A percentile compares a stretch with the other conserved stretches of the same genome.
These are phyloP conservation scores for Dentipellis sp. DNA, from an alignment of 768 basidiomycete species.

Conservation along the genomic window DNA sequence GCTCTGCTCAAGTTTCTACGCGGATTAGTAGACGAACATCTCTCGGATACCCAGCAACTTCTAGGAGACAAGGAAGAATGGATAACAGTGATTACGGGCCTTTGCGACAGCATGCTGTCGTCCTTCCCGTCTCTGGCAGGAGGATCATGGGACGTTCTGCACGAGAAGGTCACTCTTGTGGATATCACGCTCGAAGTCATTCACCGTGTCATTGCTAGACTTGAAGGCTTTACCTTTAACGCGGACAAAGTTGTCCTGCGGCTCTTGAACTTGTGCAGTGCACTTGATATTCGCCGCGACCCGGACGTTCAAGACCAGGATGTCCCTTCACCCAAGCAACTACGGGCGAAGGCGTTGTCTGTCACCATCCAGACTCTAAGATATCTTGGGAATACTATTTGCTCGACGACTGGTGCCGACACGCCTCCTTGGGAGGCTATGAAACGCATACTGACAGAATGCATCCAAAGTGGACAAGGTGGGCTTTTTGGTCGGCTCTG, in stretches of 20 bases:
- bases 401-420: conserved; percentile 21
- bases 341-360: conserved; percentile 39
- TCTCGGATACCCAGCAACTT: conserved; percentile 4
- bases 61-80: conserved; percentile 31
- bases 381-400: conserved; percentile 31
- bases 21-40: conserved; percentile 10
- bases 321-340: conserved; percentile 33
- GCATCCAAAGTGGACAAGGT: conserved; percentile 34
- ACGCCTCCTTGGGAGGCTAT: conserved; percentile 34
- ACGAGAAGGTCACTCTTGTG: conserved; percentile 48
- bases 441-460: conserved; percentile 24
- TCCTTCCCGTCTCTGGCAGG: conserved; percentile 45
- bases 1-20: conserved; percentile 13
- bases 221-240: conserved; percentile 42
- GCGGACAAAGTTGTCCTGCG: conserved; percentile 35
- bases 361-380: conserved; percentile 38
- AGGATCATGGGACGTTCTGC: conserved; percentile 42
- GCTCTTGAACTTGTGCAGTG: conserved; percentile 43
- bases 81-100: conserved; percentile 37
- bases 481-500: conserved; percentile 15
- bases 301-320: conserved; percentile 29
- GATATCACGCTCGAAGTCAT: conserved; percentile 48
- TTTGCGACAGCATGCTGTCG: conserved; percentile 40
- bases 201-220: conserved; percentile 33
- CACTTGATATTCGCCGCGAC: conserved; percentile 52